Base-by-base conservation (phyloP, 495 filamentous ascomycete species). In the Daldinia bambusicola region DNA sequence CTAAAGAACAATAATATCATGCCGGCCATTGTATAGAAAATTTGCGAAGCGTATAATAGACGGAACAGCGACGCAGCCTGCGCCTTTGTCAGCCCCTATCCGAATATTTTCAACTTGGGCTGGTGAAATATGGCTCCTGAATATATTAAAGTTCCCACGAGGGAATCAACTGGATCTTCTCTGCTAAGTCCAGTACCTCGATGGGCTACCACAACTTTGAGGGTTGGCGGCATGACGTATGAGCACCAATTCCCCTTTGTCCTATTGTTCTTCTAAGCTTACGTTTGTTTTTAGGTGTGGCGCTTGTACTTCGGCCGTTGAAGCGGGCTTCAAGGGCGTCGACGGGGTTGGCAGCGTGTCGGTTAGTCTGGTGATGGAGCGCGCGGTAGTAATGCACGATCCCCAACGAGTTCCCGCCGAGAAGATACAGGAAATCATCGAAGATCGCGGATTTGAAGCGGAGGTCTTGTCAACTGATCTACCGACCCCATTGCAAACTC, bases 361-460 rank as follows among this genome's bases (percentile, higher is more conserved):
- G 1, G 91, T 98, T 63, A 97, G 92, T 80, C 80, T 98, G 70
- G 91, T 95, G 32, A 95, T 97, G 89, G 92, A 94, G 77, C 89
- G 94, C 31, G 96, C 95, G 0, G 93, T 97, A 6, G 84, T 97
- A 6, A 88, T 92, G 76, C 95, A 99, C 80, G 91, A 99, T 80
- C 91, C 93, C 8, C 82, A 86, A 36, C 86, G 85, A 63, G 82
- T 98, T 40, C 80, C 92, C 6, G 86, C 93, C 36, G 91, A 92
- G 30, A 82, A 88, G 71, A 84, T 98, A 53, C 86, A 87, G 66
- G 92, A 97, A 61, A 91, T 92, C 30, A 95, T 99, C 75, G 94
- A 97, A 72, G 95, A 97, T 74, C 85, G 93, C 32, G 95, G 95
- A 1, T 99, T 99, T 81, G 96, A 95, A 74, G 94, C 92, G n/a